Base-by-base conservation (phyloP, 495 filamentous ascomycete genomes). In the Melanomma pulvis-pyrius region DNA sequence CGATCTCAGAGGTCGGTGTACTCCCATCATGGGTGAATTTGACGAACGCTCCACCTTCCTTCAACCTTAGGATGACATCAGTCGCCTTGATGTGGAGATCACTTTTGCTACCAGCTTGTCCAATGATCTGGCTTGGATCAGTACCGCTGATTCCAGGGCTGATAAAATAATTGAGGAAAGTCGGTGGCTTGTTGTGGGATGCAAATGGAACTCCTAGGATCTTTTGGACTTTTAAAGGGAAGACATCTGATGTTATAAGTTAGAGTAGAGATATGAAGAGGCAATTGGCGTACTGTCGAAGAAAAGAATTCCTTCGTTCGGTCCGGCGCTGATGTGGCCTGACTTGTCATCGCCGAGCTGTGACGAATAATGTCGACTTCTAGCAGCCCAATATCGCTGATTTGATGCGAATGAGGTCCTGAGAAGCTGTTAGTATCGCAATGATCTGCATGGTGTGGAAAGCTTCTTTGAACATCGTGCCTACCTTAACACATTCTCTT, bases 21-120 rank as follows among this genome's bases (percentile, higher is more conserved):
- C 78, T 80, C 11, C 77, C 70, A 19, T 83, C 79, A 69, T 91
- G 82, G 7, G 81, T 81, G 76, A 96, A 94, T 74, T 96, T 97
- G 70, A 97, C 86, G 76, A 94, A 98, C 8, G 92, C 91, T 9
- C 96, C 94, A 24, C 93, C 96, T 74, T 98, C 94, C 69, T 93
- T 92, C 29, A 93, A 79, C 21, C 92, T 84, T 1, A 92, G 90
- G 48, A 96, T 70, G 36, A 96, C 86, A 64, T 96, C 86, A 44
- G 86, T 90, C 65, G 97, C 84, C 44, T 87, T 82, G 26, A 94
- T 77, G n/a, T 86, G 78, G 13, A 88, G 68, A 53, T 36, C 48
- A 60, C 70, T 60, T 32, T 72, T 47, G 47, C 62, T 59, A 34
- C 59, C 69, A 9, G 74, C 71, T 21, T 71, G 63, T 53, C 76